Evolutionary conservation across 352 stramenopile species (phyloP).

Genomic region (Pythium folliculosum): DNA sequence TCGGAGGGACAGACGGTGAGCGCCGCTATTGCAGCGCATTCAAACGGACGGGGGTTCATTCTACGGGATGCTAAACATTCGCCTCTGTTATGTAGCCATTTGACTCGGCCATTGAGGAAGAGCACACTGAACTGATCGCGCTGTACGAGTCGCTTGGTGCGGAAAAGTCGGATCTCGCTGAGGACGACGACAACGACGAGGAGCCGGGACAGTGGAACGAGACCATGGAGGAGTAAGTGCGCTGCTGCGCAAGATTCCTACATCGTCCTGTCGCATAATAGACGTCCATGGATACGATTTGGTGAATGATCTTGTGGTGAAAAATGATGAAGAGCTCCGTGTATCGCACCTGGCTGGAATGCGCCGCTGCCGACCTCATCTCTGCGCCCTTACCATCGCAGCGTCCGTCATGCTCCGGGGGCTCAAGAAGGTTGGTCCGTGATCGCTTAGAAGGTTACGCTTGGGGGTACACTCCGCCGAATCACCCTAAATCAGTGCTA

Average conservation of each 20-base stretch:
- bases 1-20: conserved; percentile 35
- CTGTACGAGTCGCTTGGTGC: conserved; percentile 35
- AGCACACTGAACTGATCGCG: conserved; percentile 32
- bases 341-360: too few relatives aligned
- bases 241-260: neutral
- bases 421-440: too few relatives aligned
- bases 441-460: too few relatives aligned
- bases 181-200: conserved; percentile 13
- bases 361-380: too few relatives aligned
- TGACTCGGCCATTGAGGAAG: conserved; percentile 38
- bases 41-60: too few relatives aligned
- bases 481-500: conserved; percentile 17
- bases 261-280: neutral
- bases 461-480: neutral
- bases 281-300: neutral
- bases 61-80: neutral
- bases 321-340: too few relatives aligned
- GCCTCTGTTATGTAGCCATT: conserved; percentile 27
- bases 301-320: neutral
- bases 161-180: conserved; percentile 29
- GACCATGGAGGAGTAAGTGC: conserved; percentile 27
- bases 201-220: conserved; percentile 27
- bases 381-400: too few relatives aligned
- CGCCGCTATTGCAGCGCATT: neutral
- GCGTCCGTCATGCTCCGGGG: too few relatives aligned